A percentile compares a stretch with the other conserved stretches of the same genome.
Conservation (phyloP, 345 rosid species). For the Rhizophora mangle region DNA sequence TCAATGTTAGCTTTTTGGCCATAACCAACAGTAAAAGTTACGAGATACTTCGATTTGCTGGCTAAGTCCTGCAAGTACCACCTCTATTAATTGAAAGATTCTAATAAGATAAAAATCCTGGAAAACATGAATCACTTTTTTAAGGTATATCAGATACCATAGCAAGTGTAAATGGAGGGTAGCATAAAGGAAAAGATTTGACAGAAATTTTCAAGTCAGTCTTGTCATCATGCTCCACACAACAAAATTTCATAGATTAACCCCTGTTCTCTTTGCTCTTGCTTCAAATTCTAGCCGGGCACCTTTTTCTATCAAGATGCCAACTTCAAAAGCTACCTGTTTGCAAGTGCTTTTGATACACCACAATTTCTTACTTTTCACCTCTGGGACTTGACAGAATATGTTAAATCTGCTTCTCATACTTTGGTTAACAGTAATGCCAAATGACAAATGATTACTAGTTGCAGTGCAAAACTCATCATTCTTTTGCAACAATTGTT, state of each 20-base stretch:
- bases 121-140: conserved; percentile 2
- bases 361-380: background rate
- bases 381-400: background rate
- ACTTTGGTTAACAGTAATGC: background rate
- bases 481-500: background rate
- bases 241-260: too few relatives aligned
- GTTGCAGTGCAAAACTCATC: too few relatives aligned
- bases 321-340: background rate
- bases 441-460: too few relatives aligned
- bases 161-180: background rate
- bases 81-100: conserved; percentile 21
- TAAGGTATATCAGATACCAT: background rate
- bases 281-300: too few relatives aligned
- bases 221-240: too few relatives aligned
- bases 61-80: conserved; percentile 68
- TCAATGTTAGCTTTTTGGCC: conserved; percentile 72
- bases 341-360: background rate
- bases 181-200: background rate
- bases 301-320: too few relatives aligned
- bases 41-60: conserved; percentile 63
- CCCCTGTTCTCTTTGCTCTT: too few relatives aligned
- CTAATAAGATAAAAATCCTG: conserved; percentile 14
- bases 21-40: conserved; percentile 88
- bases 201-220: too few relatives aligned
- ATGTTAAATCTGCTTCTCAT: background rate